Evolutionary conservation across 2,329 filamentous ascomycete genomes (phyloP).

Genomic region (Zalaria obscura): DNA sequence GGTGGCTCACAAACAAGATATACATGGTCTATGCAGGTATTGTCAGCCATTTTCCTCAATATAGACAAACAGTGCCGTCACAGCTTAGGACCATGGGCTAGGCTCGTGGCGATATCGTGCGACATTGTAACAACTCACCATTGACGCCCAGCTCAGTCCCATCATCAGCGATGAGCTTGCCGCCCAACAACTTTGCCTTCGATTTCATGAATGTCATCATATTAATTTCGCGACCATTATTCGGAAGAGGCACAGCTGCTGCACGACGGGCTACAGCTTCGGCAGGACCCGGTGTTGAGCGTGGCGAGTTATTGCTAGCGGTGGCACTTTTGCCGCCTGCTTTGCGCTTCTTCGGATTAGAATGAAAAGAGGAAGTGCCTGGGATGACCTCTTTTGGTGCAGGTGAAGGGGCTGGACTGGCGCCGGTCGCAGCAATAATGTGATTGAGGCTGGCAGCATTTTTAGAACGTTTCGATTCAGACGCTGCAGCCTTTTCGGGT

Average conservation of each 20-base stretch:
- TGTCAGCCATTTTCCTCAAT: no score
- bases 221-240: conserved; percentile 52
- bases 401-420: conserved; percentile 1
- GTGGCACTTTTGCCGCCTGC: conserved; percentile 35
- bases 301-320: conserved; percentile 7
- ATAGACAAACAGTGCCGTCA: neutral
- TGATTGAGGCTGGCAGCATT: conserved; percentile 9
- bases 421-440: neutral
- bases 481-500: conserved; percentile 42
- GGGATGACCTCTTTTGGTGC: conserved; percentile 20
- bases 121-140: conserved; percentile 44
- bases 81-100: no score
- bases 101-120: no score
- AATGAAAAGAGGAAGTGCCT: conserved; percentile 44
- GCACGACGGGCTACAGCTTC: conserved; percentile 10
- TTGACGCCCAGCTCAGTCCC: conserved; percentile 72
- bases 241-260: conserved; percentile 24
- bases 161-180: conserved; percentile 76
- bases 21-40: conserved; percentile 51
- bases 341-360: conserved; percentile 67
- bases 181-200: conserved; percentile 54
- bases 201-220: conserved; percentile 76
- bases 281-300: conserved; percentile 10
- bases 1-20: conserved; percentile 96
- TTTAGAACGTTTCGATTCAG: conserved; percentile 3